Percentiles rank a stretch among this genome's conserved stretches.
Evolutionary conservation across 163 green algal species (phyloP).

Genomic region (Prototheca wickerhamii): DNA sequence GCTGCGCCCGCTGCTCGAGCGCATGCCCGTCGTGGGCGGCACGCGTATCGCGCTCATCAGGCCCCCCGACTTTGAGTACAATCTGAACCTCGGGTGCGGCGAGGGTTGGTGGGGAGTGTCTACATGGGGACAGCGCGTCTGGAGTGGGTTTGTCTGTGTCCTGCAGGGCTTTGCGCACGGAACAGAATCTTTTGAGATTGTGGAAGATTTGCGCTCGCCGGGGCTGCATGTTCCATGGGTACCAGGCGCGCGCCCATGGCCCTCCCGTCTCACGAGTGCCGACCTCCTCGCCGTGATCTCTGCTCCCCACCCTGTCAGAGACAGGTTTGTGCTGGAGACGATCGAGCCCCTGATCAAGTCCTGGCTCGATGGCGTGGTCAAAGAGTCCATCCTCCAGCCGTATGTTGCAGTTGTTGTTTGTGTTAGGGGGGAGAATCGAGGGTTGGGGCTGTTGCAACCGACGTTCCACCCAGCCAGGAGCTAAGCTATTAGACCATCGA

Average conservation of each 20-base stretch:
- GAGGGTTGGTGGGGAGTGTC: not conserved
- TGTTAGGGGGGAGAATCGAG: too few species aligned
- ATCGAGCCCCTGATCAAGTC: conserved; percentile 1
- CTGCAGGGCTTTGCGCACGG: too few species aligned
- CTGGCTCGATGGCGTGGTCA: not conserved
- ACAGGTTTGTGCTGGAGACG: conserved; percentile 5
- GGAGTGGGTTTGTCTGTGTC: too few species aligned
- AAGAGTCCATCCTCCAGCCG: not conserved
- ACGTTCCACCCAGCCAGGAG: too few species aligned
- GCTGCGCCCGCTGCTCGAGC: conserved; percentile 1
- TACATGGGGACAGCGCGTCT: not conserved
- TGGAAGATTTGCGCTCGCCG: too few species aligned
- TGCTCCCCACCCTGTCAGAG: not conserved
- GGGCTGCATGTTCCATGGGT: too few species aligned
- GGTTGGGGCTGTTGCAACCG: too few species aligned
- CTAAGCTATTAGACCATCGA: too few species aligned
- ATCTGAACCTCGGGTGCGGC: not conserved
- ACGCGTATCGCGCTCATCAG: not conserved
- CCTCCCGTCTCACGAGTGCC: not conserved
- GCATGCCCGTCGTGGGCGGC: not conserved
- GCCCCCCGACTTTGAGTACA: conserved; percentile 1
- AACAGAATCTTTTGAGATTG: too few species aligned
- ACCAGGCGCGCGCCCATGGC: too few species aligned
- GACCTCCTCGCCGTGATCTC: too few species aligned
- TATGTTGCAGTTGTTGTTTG: too few species aligned